phyloP scores from a whole-genome alignment of 148 eudicot species.

The Persicaria tinctoria region DNA sequence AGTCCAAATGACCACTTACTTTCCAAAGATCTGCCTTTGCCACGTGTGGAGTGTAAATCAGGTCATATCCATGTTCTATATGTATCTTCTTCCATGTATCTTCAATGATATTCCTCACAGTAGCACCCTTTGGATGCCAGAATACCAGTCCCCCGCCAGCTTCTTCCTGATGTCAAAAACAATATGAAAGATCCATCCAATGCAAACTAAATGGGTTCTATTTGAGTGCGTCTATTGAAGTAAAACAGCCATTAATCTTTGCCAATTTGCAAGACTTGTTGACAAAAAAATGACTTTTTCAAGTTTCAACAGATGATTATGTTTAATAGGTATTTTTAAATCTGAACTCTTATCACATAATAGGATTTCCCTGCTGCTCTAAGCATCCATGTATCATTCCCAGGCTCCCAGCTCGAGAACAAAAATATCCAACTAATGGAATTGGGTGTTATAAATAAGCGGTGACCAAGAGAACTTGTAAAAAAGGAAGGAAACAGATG shows the following conservation, averaged over 20 bases:
- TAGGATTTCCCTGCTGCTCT: not conserved
- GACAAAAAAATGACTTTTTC: not conserved
- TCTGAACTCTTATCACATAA: not conserved
- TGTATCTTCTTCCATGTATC: constrained; percentile 91
- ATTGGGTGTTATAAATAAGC: not conserved
- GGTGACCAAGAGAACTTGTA: not conserved
- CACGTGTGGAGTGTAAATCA: constrained; percentile 96
- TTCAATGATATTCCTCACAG: constrained; percentile 86
- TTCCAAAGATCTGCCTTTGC: constrained; percentile 97
- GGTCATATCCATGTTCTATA: constrained; percentile 75
- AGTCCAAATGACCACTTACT: constrained; percentile 98
- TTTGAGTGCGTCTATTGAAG: not conserved
- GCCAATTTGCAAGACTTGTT: not conserved
- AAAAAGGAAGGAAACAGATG: not conserved
- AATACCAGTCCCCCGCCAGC: constrained; percentile 99
- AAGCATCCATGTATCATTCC: not conserved
- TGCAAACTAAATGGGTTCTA: not conserved
- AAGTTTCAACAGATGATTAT: not conserved
- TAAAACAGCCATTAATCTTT: not conserved
- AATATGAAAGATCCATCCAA: not conserved
- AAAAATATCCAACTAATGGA: not conserved
- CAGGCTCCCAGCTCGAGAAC: not conserved
- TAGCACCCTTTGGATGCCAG: constrained; percentile 99
- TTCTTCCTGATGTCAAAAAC: constrained; percentile 57
- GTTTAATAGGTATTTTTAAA: not conserved